phyloP scores from a whole-genome alignment of 306 rosid species.

The Sicyos baderoa region DNA sequence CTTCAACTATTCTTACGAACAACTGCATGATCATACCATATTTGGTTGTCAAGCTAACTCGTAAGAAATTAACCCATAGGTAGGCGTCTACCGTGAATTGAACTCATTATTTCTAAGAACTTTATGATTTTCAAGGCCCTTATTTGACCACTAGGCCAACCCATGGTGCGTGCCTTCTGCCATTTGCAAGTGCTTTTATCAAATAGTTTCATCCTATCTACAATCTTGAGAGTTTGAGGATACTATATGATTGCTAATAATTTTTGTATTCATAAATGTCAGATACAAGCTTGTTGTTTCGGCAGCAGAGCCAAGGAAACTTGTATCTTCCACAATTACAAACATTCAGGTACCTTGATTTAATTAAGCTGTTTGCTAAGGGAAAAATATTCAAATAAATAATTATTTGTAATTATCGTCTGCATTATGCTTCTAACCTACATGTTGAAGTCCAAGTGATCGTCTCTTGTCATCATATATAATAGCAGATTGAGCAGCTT shows the following conservation, averaged over 20 bases:
- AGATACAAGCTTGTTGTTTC: conserved; percentile 94
- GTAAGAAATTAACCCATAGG: too few species aligned
- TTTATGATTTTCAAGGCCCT: too few species aligned
- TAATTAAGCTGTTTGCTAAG: not conserved
- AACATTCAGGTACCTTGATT: conserved; percentile 66
- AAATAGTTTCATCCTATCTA: not conserved
- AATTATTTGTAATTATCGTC: not conserved
- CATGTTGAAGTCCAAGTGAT: not conserved
- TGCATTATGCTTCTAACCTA: conserved; percentile 2
- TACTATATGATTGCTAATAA: conserved; percentile 13
- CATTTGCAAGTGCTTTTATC: not conserved
- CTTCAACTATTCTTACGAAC: too few species aligned
- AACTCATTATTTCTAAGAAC: too few species aligned
- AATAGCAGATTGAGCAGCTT: not conserved
- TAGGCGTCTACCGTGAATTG: too few species aligned
- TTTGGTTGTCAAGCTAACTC: too few species aligned
- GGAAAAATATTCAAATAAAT: too few species aligned
- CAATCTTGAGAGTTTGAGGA: not conserved
- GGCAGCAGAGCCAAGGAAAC: conserved; percentile 79
- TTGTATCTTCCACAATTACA: conserved; percentile 70
- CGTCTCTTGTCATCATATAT: not conserved
- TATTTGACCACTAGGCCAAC: too few species aligned
- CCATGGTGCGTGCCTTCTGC: too few species aligned
- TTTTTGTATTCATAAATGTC: conserved; percentile 21
- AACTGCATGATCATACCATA: too few species aligned